Percentiles rank a stretch among this genome's conserved stretches.
These are phyloP conservation scores for Ceratonia siliqua DNA, from an alignment of 306 rosid genomes.

Conservation along the genomic window DNA sequence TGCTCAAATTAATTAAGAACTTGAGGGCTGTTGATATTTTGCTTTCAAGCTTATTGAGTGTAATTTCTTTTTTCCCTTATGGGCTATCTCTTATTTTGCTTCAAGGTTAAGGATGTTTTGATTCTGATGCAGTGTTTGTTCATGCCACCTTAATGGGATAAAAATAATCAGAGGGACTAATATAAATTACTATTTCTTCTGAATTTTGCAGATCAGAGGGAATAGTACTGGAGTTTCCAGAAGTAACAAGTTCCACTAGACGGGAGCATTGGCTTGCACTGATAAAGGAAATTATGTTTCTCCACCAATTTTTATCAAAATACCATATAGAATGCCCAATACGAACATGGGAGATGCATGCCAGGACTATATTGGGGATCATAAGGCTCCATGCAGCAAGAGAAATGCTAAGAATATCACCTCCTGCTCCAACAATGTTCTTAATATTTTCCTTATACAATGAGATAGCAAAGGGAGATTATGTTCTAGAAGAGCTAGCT, in stretches of 20 bases:
- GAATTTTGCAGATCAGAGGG: constrained; percentile 47
- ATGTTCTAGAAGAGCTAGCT: constrained; percentile 74
- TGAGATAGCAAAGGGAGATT: constrained; percentile 89
- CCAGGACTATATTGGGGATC: constrained; percentile 80
- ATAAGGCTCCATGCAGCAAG: constrained; percentile 91
- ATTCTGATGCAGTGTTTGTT: not conserved
- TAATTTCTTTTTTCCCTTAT: not conserved
- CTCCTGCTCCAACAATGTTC: constrained; percentile 86
- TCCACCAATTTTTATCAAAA: constrained; percentile 67
- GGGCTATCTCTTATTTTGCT: too few relatives aligned
- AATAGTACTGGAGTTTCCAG: constrained; percentile 77
- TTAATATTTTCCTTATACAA: constrained; percentile 76
- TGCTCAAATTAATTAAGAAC: not conserved
- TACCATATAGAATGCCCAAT: constrained; percentile 46
- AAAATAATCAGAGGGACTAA: not conserved
- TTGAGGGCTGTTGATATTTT: not conserved
- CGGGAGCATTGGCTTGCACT: constrained; percentile 95
- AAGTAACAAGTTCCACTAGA: constrained; percentile 87
- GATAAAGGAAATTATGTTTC: constrained; percentile 65
- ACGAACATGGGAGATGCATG: constrained; percentile 86
- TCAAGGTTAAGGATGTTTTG: not conserved
- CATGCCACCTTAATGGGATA: not conserved
- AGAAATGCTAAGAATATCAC: constrained; percentile 85
- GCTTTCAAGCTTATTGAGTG: not conserved
- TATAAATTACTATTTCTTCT: not conserved